A percentile compares a stretch with the other conserved stretches of the same genome.
Conservation (phyloP, 2,329 filamentous ascomycete species). For the Penicillium polonicum region DNA sequence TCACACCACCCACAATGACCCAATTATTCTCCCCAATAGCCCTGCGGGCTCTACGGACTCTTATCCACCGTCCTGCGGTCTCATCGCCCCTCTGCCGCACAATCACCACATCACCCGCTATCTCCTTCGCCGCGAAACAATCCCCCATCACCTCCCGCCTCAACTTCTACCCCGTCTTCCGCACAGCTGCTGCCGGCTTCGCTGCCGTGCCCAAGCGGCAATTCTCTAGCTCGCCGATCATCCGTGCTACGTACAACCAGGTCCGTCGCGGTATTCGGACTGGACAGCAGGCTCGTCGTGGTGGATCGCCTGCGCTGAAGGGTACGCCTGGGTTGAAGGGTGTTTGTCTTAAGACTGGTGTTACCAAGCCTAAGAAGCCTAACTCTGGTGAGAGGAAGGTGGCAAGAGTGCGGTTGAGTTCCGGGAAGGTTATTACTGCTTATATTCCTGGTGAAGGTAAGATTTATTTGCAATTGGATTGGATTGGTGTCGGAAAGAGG, state of each 20-base stretch:
- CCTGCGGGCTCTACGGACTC: conserved; percentile 36
- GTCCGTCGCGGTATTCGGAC: conserved; percentile 74
- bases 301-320: conserved; percentile 80
- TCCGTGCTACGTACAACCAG: conserved; percentile 69
- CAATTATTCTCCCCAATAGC: conserved; percentile 36
- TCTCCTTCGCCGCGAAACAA: conserved; percentile 18
- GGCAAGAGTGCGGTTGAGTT: conserved; percentile 84
- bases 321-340: conserved; percentile 83
- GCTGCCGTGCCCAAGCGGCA: conserved; percentile 34
- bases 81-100: conserved; percentile 23
- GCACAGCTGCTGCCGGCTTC: conserved; percentile 25
- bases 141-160: conserved; percentile 21
- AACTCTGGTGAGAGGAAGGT: conserved; percentile 98
- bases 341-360: conserved; percentile 90
- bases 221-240: conserved; percentile 60
- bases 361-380: conserved; percentile 95
- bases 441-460: conserved; percentile 92
- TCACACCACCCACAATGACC: conserved; percentile 30
- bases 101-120: conserved; percentile 23
- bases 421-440: conserved; percentile 80
- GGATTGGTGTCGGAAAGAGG: not conserved
- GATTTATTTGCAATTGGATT: conserved; percentile 33
- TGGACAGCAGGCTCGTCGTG: conserved; percentile 76
- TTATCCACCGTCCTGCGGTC: conserved; percentile 29
- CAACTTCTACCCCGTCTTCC: conserved; percentile 33